phyloP scores from a whole-genome alignment of 176 grass and related monocot species.

The Ananas comosus region DNA sequence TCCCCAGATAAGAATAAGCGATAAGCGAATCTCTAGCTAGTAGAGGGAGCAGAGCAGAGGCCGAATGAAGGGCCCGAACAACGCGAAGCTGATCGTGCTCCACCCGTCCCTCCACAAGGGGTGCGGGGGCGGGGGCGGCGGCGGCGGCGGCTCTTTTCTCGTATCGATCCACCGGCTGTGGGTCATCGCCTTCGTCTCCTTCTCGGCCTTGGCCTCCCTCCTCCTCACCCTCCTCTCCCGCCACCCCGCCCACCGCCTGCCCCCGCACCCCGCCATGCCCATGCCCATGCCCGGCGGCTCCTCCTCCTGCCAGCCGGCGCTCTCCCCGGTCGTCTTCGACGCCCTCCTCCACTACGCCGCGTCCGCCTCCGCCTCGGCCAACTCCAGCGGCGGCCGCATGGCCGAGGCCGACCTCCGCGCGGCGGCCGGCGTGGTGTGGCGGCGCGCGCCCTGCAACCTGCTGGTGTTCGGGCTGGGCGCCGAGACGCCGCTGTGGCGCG shows the following conservation, averaged over 20 bases:
- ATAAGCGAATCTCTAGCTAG: no score
- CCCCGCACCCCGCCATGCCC: not conserved
- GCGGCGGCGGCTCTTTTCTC: conserved; percentile 30
- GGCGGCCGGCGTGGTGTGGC: conserved; percentile 5
- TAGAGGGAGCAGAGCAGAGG: not conserved
- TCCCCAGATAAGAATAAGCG: no score
- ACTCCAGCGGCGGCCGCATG: not conserved
- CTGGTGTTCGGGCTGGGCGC: conserved; percentile 22
- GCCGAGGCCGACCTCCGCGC: conserved; percentile 14
- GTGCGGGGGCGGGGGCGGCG: no score
- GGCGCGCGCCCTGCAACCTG: conserved; percentile 10
- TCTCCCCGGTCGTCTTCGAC: conserved; percentile 8
- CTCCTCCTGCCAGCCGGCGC: not conserved
- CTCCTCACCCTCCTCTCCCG: conserved; percentile 58
- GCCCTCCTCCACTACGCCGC: conserved; percentile 19
- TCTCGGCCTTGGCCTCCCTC: conserved; percentile 69
- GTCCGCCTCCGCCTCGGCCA: conserved; percentile 3
- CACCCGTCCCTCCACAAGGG: conserved; percentile 16
- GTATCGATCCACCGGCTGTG: conserved; percentile 34
- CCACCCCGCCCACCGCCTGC: not conserved
- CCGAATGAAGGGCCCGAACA: not conserved
- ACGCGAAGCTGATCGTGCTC: conserved; percentile 16
- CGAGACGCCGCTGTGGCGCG: conserved; percentile 21
- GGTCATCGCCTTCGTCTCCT: conserved; percentile 44
- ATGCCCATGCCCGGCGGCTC: not conserved